Base-by-base conservation (phyloP, 1,284 basidiomycete species). In the Apiotrichum sp. region DNA sequence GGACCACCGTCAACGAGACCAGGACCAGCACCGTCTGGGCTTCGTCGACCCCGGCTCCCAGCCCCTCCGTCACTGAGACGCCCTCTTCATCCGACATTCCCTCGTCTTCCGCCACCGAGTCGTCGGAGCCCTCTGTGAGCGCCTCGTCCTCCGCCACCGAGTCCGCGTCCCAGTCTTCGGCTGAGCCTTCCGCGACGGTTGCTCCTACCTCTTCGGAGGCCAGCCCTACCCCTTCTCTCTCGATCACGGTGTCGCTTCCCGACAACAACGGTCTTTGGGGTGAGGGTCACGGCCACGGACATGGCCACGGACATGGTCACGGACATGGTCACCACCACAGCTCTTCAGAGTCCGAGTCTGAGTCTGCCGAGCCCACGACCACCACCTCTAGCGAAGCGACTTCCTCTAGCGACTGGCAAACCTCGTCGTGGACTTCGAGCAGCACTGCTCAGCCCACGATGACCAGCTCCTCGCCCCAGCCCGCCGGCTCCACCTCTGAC, bases 1-100 rank as follows among this genome's bases (percentile, higher is more conserved):
- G 59, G 58, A 64, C 64, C 31, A 72, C 65, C 9, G 61, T 67
- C 39, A 62, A 69, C 49, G 55, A 66, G 50, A 73, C 71, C 41
- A 64, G 65, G 65, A 61, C 59, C 47, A 29, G 32, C 10, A 50
- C 53, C 6, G 14, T 47, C 14, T 43, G 35, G 35, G 31, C 10
- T n/a, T 39, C 45, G 39, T 35, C 36, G 5, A 35, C 50, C 48
- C 14, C 52, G 14, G 39, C 63, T n/a, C 33, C 58, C 6, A 50
- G 38, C 33, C 38, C 43, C n/a, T 38, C 47, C 5, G 34, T 16
- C 53, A 41, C 43, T 10, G 35, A 47, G 7, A 44, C 56, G 29
- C 13, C 42, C 3, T 22, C 22, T 22, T 22, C 22, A 22, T 22
- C 22, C 22, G 22, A 22, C 22, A 47, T 11, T 42, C 31, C 7